Evolutionary conservation across 352 stramenopile genomes (phyloP).

Genomic region (Phytophthora vignae): DNA sequence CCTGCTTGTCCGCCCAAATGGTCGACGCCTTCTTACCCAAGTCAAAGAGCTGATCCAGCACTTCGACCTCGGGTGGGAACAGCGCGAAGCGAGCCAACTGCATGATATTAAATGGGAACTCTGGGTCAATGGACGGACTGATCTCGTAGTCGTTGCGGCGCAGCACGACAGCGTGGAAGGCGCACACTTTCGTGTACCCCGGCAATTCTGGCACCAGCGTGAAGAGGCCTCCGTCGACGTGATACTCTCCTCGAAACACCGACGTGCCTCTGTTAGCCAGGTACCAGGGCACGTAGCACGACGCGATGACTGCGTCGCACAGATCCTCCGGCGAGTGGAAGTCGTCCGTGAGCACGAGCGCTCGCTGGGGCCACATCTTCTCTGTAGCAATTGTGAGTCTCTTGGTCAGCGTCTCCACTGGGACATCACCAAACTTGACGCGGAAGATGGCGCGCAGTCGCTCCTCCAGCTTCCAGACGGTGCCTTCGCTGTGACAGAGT

Average conservation of each 20-base stretch:
- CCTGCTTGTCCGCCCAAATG: constrained; percentile 55
- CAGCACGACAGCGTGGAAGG: constrained; percentile 65
- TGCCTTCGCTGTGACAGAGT: constrained; percentile 61
- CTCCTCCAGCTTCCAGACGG: constrained; percentile 74
- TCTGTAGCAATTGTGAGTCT: constrained; percentile 75
- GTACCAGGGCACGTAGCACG: constrained; percentile 86
- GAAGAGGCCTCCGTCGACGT: constrained; percentile 77
- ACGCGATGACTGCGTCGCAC: constrained; percentile 72
- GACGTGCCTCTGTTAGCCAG: constrained; percentile 53
- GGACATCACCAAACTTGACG: constrained; percentile 53
- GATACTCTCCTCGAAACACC: constrained; percentile 68
- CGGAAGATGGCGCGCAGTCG: constrained; percentile 64
- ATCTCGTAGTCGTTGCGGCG: constrained; percentile 77
- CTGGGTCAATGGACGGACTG: constrained; percentile 67
- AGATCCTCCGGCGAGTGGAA: constrained; percentile 74
- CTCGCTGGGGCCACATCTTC: constrained; percentile 70
- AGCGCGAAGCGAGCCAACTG: constrained; percentile 66
- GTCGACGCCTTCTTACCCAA: constrained; percentile 56
- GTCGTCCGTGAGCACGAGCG: constrained; percentile 55
- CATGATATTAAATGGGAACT: constrained; percentile 67
- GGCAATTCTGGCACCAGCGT: constrained; percentile 75
- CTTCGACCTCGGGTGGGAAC: constrained; percentile 56
- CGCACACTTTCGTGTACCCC: constrained; percentile 75
- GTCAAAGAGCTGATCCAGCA: constrained; percentile 77
- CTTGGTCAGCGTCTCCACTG: constrained; percentile 48